Base-by-base conservation (phyloP, 116 monocot species). In the Cymodocea nodosa region DNA sequence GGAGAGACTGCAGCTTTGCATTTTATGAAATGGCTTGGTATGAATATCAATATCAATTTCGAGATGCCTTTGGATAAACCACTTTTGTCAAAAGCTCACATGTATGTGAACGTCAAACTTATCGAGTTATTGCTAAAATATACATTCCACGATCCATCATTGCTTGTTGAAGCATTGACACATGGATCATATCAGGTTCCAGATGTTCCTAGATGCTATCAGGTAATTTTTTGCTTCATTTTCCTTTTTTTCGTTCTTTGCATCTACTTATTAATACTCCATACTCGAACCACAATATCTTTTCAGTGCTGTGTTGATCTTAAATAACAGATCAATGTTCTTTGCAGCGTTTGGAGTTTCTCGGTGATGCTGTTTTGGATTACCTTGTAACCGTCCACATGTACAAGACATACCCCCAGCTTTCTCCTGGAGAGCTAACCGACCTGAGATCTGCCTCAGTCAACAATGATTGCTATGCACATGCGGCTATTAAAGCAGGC, bases 401-500 rank as follows among this genome's bases (percentile, higher is more conserved):
- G 49, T 78, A 67, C 60, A 35, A 68, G n/a, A 74, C 50, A 50
- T 85, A 89, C 75, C 85, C 77, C 30, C 68, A 53, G 35, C 18
- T 68, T 5, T 73, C 78, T 15, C 89, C 89, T 53, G 89, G 82
- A 63, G 50, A 78, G 20, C 70, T 89, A 40, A 85, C 82, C 20
- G 85, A 78, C 64, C 80, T 84, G 50, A 65, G 85, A 56, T 89
- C 85, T 51, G 82, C 82, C 49, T 82, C 78, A 11, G 80, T 80
- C 24, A 89, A 82, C 51, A 89, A 89, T 60, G 76, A 78, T 70
- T 89, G 82, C 39, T 85, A 80, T 72, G 89, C 89, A 2, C 89
- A 85, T 70, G 85, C 80, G 22, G 79, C 89, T 12, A 73, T 68
- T 16, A 89, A 89, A 66, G 75, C 71, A 58, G 85, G 80, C 15